Evolutionary conservation across 441 rosid species (phyloP).

Genomic region (Pelargonium hybrid): DNA sequence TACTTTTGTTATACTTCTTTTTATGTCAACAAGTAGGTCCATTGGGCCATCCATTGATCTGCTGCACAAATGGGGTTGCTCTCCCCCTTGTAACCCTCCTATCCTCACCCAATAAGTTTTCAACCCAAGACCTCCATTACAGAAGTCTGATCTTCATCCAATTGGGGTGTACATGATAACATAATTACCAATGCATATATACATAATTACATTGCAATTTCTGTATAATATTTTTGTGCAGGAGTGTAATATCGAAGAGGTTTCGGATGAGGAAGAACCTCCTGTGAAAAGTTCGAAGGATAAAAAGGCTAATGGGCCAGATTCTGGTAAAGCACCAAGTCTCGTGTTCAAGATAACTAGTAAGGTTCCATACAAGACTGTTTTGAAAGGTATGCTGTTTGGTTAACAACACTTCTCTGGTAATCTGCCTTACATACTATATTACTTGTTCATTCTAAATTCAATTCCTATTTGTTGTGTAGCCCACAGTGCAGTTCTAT

Average conservation of each 20-base stretch:
- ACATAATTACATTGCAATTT: neutral
- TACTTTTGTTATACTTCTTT: neutral
- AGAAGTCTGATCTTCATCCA: no score
- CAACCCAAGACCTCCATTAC: no score
- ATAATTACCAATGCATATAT: no score
- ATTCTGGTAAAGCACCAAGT: conserved; percentile 40
- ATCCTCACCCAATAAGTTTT: no score
- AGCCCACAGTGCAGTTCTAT: conserved; percentile 78
- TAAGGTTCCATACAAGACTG: conserved; percentile 87
- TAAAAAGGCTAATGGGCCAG: conserved; percentile 77
- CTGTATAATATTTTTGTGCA: conserved; percentile 24
- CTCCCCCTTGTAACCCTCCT: no score
- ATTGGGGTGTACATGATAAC: no score
- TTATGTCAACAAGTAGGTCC: neutral
- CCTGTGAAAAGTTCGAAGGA: conserved; percentile 78
- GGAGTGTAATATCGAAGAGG: conserved; percentile 87
- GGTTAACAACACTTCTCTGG: neutral
- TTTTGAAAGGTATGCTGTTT: conserved; percentile 57
- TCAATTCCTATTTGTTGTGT: conserved; percentile 12
- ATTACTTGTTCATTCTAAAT: neutral
- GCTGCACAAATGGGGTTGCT: no score
- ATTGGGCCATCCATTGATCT: no score
- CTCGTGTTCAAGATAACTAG: conserved; percentile 73
- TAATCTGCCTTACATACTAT: neutral
- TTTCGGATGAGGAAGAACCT: conserved; percentile 49